These are phyloP conservation scores for Grigorovia transvaalensis DNA, from an alignment of 805 yeast genomes.

Conservation along the genomic window DNA sequence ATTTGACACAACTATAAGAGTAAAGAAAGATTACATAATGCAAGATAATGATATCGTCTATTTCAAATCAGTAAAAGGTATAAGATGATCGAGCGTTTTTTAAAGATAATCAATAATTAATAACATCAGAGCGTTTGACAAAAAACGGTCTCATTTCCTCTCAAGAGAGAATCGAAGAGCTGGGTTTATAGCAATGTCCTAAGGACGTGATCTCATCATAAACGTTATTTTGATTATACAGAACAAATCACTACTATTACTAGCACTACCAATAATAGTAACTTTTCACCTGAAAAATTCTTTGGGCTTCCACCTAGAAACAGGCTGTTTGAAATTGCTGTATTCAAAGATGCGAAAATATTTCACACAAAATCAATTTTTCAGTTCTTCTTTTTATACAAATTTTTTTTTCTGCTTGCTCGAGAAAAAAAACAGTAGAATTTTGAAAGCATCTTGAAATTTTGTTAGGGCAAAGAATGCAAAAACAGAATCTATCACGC, in stretches of 20 bases:
- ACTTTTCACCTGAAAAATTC: conserved; percentile 1
- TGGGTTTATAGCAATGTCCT: conserved; percentile 33
- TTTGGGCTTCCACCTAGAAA: not conserved
- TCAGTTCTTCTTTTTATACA: not conserved
- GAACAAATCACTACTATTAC: not conserved
- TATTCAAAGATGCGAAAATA: too few species aligned
- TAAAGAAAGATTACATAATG: conserved; percentile 63
- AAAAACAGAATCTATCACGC: too few species aligned
- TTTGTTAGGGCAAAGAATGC: not conserved
- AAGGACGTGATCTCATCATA: conserved; percentile 32
- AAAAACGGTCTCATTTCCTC: conserved; percentile 23
- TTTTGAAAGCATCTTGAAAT: not conserved
- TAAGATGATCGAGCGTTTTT: conserved; percentile 17
- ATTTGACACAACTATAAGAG: conserved; percentile 22
- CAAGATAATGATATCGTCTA: conserved; percentile 78
- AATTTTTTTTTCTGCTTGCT: not conserved
- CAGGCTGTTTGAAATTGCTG: too few species aligned
- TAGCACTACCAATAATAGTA: not conserved
- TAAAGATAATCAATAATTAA: not conserved
- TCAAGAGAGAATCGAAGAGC: conserved; percentile 29
- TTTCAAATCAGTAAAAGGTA: conserved; percentile 64
- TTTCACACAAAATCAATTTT: not conserved
- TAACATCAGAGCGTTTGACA: conserved; percentile 31
- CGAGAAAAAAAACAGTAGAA: not conserved
- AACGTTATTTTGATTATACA: conserved; percentile 12